Percentiles rank a stretch among this genome's conserved stretches.
phyloP scores from a whole-genome alignment of 495 filamentous ascomycete species.

The Articulospora tetracladia region DNA sequence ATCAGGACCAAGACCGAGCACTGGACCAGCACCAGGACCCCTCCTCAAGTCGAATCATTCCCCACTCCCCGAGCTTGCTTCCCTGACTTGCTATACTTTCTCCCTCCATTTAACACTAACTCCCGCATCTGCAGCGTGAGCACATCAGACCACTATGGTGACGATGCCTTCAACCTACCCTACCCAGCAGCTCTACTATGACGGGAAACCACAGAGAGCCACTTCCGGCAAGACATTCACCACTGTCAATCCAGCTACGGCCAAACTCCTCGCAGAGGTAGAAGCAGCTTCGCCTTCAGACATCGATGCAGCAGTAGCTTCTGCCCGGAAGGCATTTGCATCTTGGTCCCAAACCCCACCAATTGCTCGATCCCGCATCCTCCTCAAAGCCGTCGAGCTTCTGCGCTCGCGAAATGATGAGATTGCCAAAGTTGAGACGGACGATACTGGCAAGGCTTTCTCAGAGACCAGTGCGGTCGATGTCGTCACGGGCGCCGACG shows the following conservation, averaged over 20 bases:
- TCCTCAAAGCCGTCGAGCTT: slow-evolving; percentile 62
- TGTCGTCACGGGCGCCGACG: slow-evolving; percentile 70
- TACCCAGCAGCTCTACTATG: slow-evolving; percentile 62
- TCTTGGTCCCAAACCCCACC: slow-evolving; percentile 63
- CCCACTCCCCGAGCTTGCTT: neutral
- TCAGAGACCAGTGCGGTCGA: slow-evolving; percentile 74
- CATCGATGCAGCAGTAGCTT: slow-evolving; percentile 60
- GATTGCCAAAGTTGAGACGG: slow-evolving; percentile 64
- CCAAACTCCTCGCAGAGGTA: slow-evolving; percentile 58
- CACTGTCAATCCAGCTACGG: slow-evolving; percentile 64
- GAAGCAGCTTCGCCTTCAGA: slow-evolving; percentile 58
- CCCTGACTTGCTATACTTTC: neutral
- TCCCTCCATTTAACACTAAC: neutral
- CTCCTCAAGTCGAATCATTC: neutral
- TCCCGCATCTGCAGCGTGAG: neutral
- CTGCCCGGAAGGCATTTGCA: slow-evolving; percentile 59
- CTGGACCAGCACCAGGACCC: neutral
- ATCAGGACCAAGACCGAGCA: neutral
- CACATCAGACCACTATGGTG: slow-evolving; percentile 32
- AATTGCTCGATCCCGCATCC: slow-evolving; percentile 62
- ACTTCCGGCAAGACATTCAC: slow-evolving; percentile 59
- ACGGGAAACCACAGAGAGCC: slow-evolving; percentile 55
- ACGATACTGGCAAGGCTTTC: slow-evolving; percentile 72
- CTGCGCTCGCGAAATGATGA: slow-evolving; percentile 66
- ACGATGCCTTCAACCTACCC: slow-evolving; percentile 29